Base-by-base conservation (phyloP, 305 asterid genomes). In the Andrographis paniculata region DNA sequence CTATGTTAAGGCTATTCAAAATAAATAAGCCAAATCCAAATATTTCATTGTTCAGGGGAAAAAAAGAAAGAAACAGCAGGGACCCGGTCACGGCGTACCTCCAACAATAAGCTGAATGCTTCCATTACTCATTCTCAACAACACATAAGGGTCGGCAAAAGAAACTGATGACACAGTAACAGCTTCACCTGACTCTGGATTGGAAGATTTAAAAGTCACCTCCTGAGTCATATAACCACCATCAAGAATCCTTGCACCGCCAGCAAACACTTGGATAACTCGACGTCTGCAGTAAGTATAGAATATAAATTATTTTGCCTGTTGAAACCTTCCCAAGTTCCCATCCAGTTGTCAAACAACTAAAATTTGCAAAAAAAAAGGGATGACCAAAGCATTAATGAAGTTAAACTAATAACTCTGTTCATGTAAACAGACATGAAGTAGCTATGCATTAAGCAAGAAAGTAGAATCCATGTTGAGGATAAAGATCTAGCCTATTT, bases 141-240 rank as follows among this genome's bases (percentile, higher is more conserved):
- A 68, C 62, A 89, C 96, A 53, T 74, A 89, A 23, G 98, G 98
- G 71, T 89, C 98, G 31, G 95, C 96, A 45, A 89, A 85, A 39
- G 95, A 78, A 74, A 82, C 98, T 37, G 92, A 85, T 55, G 80
- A 66, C 44, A 82, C 96, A 18, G 42, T 64, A 43, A 70, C 49
- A 58, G 68, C 75, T 55, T 82, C 96, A 58, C 69, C 80, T 35
- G 72, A 59, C 62, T 88, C 97, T 50, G 88, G 59, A 68, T 74
- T 79, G 55, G 93, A 75, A 41, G 74, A 65, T 66, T 72, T 78
- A 60, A 89, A 82, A 72, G 65, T 83, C 87, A 89, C 51, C 27
- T 89, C 98, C 71, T 89, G 98, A 67, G 94, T 79, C 96, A 89
- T 85, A 64, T 76, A 89, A 64, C 86, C 77, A 63, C 98, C 98